A percentile compares a stretch with the other conserved stretches of the same genome.
phyloP scores from a whole-genome alignment of 1,284 basidiomycete genomes.

The Puccinia polysora region DNA sequence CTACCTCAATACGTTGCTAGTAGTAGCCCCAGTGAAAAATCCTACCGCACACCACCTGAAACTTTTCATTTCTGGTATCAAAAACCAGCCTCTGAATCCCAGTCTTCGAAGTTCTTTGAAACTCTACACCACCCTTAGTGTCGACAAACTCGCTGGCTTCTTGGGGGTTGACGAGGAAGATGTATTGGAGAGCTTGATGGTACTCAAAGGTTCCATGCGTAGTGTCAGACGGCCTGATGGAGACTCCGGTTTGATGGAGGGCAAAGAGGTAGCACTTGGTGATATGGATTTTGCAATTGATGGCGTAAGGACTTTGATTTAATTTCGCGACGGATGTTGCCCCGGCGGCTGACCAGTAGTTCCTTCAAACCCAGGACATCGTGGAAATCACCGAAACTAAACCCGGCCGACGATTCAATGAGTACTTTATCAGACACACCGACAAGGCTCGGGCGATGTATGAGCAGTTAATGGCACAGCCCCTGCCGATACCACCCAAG shows the following conservation, averaged over 20 bases:
- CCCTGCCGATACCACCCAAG: slow-evolving; percentile 32
- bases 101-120: slow-evolving; percentile 88
- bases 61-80: slow-evolving; percentile 75
- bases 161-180: slow-evolving; percentile 81
- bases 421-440: slow-evolving; percentile 40
- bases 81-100: slow-evolving; percentile 70
- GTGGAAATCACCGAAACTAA: slow-evolving; percentile 38
- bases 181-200: slow-evolving; percentile 93
- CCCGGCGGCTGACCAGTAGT: neutral
- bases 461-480: slow-evolving; percentile 31
- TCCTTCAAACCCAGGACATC: slow-evolving; percentile 13
- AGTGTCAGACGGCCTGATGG: slow-evolving; percentile 64
- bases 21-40: slow-evolving; percentile 59
- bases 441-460: slow-evolving; percentile 37
- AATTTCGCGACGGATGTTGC: neutral
- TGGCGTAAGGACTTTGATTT: slow-evolving; percentile 61
- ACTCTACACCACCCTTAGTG: slow-evolving; percentile 87
- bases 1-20: slow-evolving; percentile 60
- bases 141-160: slow-evolving; percentile 85
- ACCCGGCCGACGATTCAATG: slow-evolving; percentile 36
- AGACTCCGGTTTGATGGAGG: slow-evolving; percentile 67
- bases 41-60: slow-evolving; percentile 76
- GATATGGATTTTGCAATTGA: slow-evolving; percentile 94
- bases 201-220: slow-evolving; percentile 73
- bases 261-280: slow-evolving; percentile 79